phyloP scores from a whole-genome alignment of 1,139 yeast species.

The Diutina neorugosa region DNA sequence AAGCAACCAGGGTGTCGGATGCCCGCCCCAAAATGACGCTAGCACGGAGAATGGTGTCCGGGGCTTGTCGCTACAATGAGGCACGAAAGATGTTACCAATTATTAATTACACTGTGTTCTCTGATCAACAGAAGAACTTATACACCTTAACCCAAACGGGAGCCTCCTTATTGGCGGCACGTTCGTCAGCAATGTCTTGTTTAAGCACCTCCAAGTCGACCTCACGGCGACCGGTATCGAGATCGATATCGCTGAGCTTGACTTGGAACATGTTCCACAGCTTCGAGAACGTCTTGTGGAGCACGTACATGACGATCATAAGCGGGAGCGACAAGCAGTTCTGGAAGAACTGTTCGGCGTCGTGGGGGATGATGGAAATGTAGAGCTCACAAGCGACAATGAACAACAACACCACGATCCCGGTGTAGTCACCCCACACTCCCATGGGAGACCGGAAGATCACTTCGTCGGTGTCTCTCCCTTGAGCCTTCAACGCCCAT shows the following conservation, averaged over 20 bases:
- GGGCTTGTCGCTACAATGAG: not conserved
- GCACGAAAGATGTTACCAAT: not conserved
- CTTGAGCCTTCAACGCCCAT: constrained; percentile 33
- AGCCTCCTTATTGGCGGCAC: constrained; percentile 13
- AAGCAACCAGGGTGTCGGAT: too few relatives aligned
- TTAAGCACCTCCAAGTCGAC: constrained; percentile 31
- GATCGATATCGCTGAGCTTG: constrained; percentile 29
- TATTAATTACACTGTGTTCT: not conserved
- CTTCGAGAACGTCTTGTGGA: constrained; percentile 16
- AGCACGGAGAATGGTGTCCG: too few relatives aligned
- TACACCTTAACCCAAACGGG: constrained; percentile 25
- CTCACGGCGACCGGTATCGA: constrained; percentile 40
- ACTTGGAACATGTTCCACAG: constrained; percentile 19
- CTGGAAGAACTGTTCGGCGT: constrained; percentile 29
- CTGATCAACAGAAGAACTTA: constrained; percentile 17
- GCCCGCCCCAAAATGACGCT: too few relatives aligned
- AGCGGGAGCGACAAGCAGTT: constrained; percentile 39
- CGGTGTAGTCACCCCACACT: constrained; percentile 33
- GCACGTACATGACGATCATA: constrained; percentile 16
- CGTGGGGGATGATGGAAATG: constrained; percentile 34
- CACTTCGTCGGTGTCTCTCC: constrained; percentile 33
- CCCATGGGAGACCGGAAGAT: constrained; percentile 38
- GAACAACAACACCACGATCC: constrained; percentile 26
- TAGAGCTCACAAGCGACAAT: constrained; percentile 37
- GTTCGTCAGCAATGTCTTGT: constrained; percentile 35